Base-by-base conservation (phyloP, 176 grass and related monocot genomes). In the Neostapfia colusana region DNA sequence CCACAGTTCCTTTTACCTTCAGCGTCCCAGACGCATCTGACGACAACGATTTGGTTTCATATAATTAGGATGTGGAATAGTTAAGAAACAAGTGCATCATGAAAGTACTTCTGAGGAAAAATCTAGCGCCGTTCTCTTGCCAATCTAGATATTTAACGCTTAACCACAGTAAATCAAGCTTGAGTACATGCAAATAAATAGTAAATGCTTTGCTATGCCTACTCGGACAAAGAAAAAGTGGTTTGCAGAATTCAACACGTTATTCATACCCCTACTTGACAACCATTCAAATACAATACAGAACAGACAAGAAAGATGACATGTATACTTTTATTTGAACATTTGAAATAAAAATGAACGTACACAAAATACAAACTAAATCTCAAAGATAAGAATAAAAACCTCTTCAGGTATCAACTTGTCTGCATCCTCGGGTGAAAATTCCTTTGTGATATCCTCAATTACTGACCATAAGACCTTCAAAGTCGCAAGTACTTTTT, bases 351-450 rank as follows among this genome's bases (percentile, higher is more conserved):
- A 72, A 72, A 71, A 21, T 18, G 9, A 36, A 81, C 28, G 18
- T 43, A 55, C 65, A 44, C 40, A 31, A 26, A 68, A 1, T 59
- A 76, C 5, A n/a, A 64, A 79, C 20, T 24, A 75, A 63, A 79
- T 27, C 43, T 86, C 26, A 64, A 54, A 35, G 49, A 69, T 51
- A 62, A 69, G 23, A 83, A 70, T 59, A 72, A 60, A 80, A 79
- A 94, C 95, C 95, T 94, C 95, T 67, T 90, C 91, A 67, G 91
- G 92, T 78, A 98, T 98, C 67, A 98, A 87, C 25, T 90, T 93
- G 27, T 85, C 81, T 49, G 89, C 82, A 63, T 88, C 89, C 78
- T 94, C 91, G 13, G 95, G 89, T 68, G 95, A 81, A 56, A 94
- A 86, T 53, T 98, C 95, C 65, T 69, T 94, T 15, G 89, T 94